Conservation (phyloP, 345 rosid genomes). For the Lepidium africanum region DNA sequence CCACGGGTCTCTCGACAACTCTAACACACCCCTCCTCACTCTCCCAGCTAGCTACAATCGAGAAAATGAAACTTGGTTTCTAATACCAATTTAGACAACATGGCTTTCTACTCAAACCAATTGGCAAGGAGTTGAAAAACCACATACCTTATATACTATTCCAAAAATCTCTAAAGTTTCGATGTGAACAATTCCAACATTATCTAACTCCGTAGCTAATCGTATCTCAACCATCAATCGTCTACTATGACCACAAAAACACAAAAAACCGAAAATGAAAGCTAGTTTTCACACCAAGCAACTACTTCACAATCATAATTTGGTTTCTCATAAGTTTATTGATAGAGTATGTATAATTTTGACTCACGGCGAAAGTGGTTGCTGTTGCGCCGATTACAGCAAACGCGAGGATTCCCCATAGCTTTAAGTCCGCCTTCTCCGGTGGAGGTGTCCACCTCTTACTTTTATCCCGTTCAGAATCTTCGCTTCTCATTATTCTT, state of each 20-base stretch:
- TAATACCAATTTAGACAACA: too few relatives aligned
- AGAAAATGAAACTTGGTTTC: too few relatives aligned
- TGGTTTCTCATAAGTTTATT: too few relatives aligned
- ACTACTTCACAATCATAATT: background rate
- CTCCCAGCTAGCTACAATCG: too few relatives aligned
- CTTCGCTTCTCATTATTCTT: slow-evolving; percentile 38
- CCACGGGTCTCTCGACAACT: too few relatives aligned
- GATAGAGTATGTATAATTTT: background rate
- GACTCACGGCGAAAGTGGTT: slow-evolving; percentile 73
- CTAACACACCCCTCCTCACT: too few relatives aligned
- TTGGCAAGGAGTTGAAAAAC: too few relatives aligned
- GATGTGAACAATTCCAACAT: too few relatives aligned
- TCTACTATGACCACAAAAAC: background rate
- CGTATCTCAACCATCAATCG: background rate
- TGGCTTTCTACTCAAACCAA: too few relatives aligned
- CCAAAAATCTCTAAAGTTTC: too few relatives aligned
- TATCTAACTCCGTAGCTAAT: background rate
- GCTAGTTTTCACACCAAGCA: background rate
- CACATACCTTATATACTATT: too few relatives aligned
- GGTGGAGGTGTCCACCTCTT: slow-evolving; percentile 33
- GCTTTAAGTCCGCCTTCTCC: slow-evolving; percentile 41
- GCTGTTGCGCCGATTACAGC: slow-evolving; percentile 86
- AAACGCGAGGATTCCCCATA: slow-evolving; percentile 71
- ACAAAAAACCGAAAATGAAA: background rate
- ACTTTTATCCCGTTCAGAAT: slow-evolving; percentile 31